Evolutionary conservation across 2,329 filamentous ascomycete genomes (phyloP).

Genomic region (Ophiocordyceps camponoti-saundersi): DNA sequence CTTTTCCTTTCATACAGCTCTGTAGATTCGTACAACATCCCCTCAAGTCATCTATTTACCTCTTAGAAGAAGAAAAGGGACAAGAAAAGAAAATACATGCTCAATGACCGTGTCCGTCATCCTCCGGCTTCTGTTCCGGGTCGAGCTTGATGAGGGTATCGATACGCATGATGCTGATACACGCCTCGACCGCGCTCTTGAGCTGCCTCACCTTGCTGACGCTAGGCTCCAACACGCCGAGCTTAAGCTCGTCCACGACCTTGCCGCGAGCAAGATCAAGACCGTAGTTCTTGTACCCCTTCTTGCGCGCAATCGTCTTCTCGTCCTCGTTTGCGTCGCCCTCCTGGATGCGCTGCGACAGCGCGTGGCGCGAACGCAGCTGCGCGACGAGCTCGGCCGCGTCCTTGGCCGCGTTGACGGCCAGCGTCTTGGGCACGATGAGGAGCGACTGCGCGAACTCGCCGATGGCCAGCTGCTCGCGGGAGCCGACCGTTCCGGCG

Average conservation of each 20-base stretch:
- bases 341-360: slow-evolving; percentile 82
- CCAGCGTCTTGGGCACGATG: slow-evolving; percentile 87
- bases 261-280: slow-evolving; percentile 79
- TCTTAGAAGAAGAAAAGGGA: not conserved
- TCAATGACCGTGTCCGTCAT: slow-evolving; percentile 73
- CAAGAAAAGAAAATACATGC: not conserved
- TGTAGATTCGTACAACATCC: not conserved
- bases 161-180: slow-evolving; percentile 98
- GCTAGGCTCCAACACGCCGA: slow-evolving; percentile 87
- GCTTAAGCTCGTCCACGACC: slow-evolving; percentile 85
- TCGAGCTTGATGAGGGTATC: slow-evolving; percentile 98
- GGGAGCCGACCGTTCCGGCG: slow-evolving; percentile 87
- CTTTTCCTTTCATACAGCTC: not conserved
- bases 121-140: slow-evolving; percentile 62
- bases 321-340: slow-evolving; percentile 73
- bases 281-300: slow-evolving; percentile 98
- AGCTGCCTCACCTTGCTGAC: slow-evolving; percentile 97
- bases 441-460: slow-evolving; percentile 94
- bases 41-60: not conserved
- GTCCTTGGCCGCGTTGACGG: slow-evolving; percentile 94
- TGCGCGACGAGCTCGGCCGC: slow-evolving; percentile 89
- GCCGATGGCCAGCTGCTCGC: slow-evolving; percentile 93
- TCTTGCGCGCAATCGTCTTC: slow-evolving; percentile 79
- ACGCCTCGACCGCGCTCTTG: slow-evolving; percentile 96
- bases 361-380: slow-evolving; percentile 80